Percentiles rank a stretch among this genome's conserved stretches.
Conservation (phyloP, 2,329 filamentous ascomycete genomes). For the Monilinia polystroma region DNA sequence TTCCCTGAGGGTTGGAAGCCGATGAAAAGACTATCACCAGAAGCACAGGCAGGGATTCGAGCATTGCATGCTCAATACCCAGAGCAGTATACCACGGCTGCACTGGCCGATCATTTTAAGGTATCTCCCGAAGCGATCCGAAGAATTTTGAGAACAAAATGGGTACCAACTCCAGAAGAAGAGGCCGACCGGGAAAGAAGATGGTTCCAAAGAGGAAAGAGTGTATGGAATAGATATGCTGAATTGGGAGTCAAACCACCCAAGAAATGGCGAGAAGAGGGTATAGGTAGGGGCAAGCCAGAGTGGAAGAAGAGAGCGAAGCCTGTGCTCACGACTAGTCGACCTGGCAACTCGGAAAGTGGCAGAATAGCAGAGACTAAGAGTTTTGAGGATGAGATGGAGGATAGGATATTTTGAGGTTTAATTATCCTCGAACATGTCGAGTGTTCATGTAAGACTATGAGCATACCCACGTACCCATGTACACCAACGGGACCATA, state of each 20-base stretch:
- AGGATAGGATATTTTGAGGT: conserved; percentile 33
- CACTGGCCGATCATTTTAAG: conserved; percentile 75
- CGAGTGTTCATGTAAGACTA: conserved; percentile 7
- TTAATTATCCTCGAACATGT: not conserved
- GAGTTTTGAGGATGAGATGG: conserved; percentile 13
- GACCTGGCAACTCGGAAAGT: conserved; percentile 22
- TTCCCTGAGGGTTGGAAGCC: conserved; percentile 82
- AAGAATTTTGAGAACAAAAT: conserved; percentile 79
- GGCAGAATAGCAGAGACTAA: conserved; percentile 5
- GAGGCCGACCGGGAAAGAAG: conserved; percentile 57
- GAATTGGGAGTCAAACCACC: conserved; percentile 63
- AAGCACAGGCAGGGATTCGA: conserved; percentile 86
- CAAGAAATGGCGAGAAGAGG: conserved; percentile 52
- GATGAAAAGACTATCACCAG: conserved; percentile 82
- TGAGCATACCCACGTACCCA: not conserved
- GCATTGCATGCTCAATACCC: conserved; percentile 77
- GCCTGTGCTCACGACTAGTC: conserved; percentile 29
- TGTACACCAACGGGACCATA: not conserved
- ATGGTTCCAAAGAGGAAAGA: conserved; percentile 61
- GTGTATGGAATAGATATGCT: conserved; percentile 59
- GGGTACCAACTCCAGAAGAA: conserved; percentile 59
- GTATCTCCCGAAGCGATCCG: conserved; percentile 86
- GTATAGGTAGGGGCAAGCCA: conserved; percentile 39
- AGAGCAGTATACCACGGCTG: conserved; percentile 69
- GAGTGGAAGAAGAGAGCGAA: conserved; percentile 28